Conservation (phyloP, 2,329 filamentous ascomycete genomes). For the Beauveria sp. region DNA sequence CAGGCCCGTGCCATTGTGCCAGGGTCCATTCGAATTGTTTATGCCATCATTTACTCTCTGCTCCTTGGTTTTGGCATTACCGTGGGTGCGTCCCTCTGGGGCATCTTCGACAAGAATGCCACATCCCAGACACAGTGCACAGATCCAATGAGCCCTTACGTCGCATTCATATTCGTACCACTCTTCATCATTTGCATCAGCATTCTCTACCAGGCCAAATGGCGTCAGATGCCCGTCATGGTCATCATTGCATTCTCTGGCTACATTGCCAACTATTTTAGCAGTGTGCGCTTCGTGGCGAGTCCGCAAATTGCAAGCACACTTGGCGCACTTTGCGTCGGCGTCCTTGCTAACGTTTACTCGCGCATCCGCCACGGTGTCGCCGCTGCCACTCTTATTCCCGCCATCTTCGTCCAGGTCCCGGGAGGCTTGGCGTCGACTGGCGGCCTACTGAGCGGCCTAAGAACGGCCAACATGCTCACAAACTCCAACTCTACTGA, state of each 20-base stretch:
- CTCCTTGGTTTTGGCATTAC: constrained; percentile 68
- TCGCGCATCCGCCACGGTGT: constrained; percentile 50
- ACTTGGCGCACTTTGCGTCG: constrained; percentile 68
- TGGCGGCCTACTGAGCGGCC: constrained; percentile 37
- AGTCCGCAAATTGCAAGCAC: constrained; percentile 72
- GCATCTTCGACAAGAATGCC: constrained; percentile 49
- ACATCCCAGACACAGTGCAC: constrained; percentile 35
- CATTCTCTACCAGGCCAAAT: constrained; percentile 74
- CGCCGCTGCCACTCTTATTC: constrained; percentile 38
- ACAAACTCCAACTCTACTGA: constrained; percentile 26
- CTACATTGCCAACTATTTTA: constrained; percentile 71
- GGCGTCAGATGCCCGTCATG: constrained; percentile 74
- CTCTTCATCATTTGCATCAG: constrained; percentile 66
- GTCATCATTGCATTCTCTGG: constrained; percentile 63
- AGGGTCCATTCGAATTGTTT: constrained; percentile 66
- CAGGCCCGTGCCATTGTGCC: constrained; percentile 63
- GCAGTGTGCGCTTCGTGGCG: constrained; percentile 53
- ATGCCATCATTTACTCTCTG: constrained; percentile 65
- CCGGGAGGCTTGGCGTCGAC: constrained; percentile 40
- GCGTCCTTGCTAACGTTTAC: constrained; percentile 70
- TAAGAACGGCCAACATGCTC: constrained; percentile 36
- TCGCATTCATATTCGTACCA: constrained; percentile 65
- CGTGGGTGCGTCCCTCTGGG: constrained; percentile 56
- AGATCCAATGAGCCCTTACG: constrained; percentile 33
- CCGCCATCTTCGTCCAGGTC: constrained; percentile 41